Base-by-base conservation (phyloP, 2,329 filamentous ascomycete species). In the Aspergillus nomiae region DNA sequence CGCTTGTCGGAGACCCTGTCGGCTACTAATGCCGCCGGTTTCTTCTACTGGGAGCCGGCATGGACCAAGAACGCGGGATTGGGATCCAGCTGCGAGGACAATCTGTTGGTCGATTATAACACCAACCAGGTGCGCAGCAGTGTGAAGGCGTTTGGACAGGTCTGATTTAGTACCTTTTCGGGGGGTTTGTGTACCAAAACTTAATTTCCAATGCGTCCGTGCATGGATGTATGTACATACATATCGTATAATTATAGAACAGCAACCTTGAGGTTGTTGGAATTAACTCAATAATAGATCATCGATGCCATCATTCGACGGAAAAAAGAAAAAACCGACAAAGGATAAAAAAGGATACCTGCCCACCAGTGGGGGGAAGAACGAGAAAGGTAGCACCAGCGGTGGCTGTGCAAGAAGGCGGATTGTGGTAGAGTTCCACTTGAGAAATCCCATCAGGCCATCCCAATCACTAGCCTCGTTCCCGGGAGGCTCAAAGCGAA, bases 31-130 rank as follows among this genome's bases (percentile, higher is more conserved):
- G 88, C 88, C 0, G 75, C 80, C 32, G 90, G 89, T 0, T 51
- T 92, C 9, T 91, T 89, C 65, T 92, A 92, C 68, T 92, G 90
- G 90, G 90, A 92, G 73, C 89, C 89, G 0, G 87, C 86, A 0
- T 92, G 89, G 89, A 80, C 91, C 65, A 81, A 87, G 48, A 92
- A 91, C 75, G 83, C 85, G 12, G 84, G 76, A 0, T 75, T 91
- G 58, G 89, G 89, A 1, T 90, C 87, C 21, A 89, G 87, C 48
- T 91, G 89, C 71, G 78, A 80, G 21, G 86, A 87, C 68, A 90
- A 89, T 74, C 80, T 87, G 51, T 82, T 91, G 82, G 87, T 90
- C 58, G 78, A 82, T 62, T 82, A 80, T 66, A 80, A 61, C 34
- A 70, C 80, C 2, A 84, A 87, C 3, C 81, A 80, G 59, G 86